Evolutionary conservation across 1,139 yeast species (phyloP).

Genomic region (Geotrichum klebahnii): DNA sequence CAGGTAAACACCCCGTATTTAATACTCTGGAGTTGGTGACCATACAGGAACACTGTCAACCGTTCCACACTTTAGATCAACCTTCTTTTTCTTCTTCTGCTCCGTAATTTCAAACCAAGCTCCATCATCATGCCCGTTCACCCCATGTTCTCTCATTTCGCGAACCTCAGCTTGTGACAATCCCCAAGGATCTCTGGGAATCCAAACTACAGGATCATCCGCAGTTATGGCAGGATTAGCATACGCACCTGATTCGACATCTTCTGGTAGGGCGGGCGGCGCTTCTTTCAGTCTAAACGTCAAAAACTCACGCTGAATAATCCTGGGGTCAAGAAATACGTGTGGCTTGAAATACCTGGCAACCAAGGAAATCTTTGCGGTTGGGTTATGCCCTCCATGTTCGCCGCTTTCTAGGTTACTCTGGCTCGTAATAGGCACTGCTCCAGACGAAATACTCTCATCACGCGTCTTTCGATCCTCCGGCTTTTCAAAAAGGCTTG

Average conservation of each 20-base stretch:
- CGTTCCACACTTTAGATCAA: slow-evolving; percentile 25
- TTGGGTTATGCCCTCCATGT: background rate
- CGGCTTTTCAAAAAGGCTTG: slow-evolving; percentile 7
- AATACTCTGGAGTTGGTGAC: slow-evolving; percentile 10
- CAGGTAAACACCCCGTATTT: too few species aligned
- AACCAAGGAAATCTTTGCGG: background rate
- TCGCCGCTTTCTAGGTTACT: slow-evolving; percentile 15
- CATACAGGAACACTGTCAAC: slow-evolving; percentile 31
- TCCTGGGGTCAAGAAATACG: slow-evolving; percentile 44
- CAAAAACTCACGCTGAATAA: slow-evolving; percentile 33
- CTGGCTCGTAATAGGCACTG: slow-evolving; percentile 14
- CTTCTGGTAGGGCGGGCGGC: slow-evolving; percentile 34
- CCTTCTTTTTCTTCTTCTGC: slow-evolving; percentile 32
- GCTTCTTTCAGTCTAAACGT: slow-evolving; percentile 46
- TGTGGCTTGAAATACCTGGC: slow-evolving; percentile 53
- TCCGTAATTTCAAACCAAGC: slow-evolving; percentile 54
- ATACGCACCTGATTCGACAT: slow-evolving; percentile 54
- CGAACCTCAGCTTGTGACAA: slow-evolving; percentile 59
- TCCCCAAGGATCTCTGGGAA: slow-evolving; percentile 82
- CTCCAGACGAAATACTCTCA: slow-evolving; percentile 18
- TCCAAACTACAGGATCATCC: slow-evolving; percentile 73
- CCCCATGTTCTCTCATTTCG: slow-evolving; percentile 39
- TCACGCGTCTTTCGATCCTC: slow-evolving; percentile 3
- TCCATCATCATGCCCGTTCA: slow-evolving; percentile 61
- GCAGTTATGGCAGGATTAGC: slow-evolving; percentile 68